phyloP scores from a whole-genome alignment of 179 eudicot species.

The Silene coronaria region DNA sequence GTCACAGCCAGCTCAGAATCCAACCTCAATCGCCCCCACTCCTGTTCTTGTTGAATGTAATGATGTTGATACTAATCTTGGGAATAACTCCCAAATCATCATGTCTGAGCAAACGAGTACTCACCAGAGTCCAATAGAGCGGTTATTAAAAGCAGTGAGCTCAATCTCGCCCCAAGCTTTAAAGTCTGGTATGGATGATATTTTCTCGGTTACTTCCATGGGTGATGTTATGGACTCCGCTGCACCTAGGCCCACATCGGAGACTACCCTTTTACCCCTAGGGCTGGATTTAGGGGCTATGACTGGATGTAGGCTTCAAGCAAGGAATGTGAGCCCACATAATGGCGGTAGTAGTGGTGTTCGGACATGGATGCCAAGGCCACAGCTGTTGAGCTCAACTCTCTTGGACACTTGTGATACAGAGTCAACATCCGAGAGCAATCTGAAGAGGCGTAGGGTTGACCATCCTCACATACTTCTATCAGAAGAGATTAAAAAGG shows the following conservation, averaged over 20 bases:
- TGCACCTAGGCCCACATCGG: neutral
- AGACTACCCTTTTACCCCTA: constrained; percentile 9
- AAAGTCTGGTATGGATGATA: constrained; percentile 18
- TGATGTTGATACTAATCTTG: neutral
- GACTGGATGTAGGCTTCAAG: constrained; percentile 11
- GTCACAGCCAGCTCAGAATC: constrained; percentile 9
- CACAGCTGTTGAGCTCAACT: neutral
- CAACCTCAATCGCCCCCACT: constrained; percentile 6
- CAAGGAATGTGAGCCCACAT: neutral
- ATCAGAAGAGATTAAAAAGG: constrained; percentile 19
- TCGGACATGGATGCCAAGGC: constrained; percentile 7
- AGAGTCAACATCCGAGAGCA: constrained; percentile 5
- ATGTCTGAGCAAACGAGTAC: neutral
- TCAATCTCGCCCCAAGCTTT: constrained; percentile 14
- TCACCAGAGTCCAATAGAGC: constrained; percentile 18
- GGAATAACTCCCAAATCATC: constrained; percentile 1
- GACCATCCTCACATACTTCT: constrained; percentile 1
- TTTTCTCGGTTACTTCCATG: constrained; percentile 7
- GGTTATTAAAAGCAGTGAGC: constrained; percentile 19
- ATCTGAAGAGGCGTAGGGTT: constrained; percentile 7
- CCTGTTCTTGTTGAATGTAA: constrained; percentile 8
- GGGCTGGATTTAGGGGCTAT: constrained; percentile 21
- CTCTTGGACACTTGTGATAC: neutral
- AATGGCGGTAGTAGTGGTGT: neutral
- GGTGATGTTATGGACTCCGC: constrained; percentile 15